A percentile compares a stretch with the other conserved stretches of the same genome.
Evolutionary conservation across 2,329 filamentous ascomycete genomes (phyloP).

Genomic region (Celoporthe dispersa): DNA sequence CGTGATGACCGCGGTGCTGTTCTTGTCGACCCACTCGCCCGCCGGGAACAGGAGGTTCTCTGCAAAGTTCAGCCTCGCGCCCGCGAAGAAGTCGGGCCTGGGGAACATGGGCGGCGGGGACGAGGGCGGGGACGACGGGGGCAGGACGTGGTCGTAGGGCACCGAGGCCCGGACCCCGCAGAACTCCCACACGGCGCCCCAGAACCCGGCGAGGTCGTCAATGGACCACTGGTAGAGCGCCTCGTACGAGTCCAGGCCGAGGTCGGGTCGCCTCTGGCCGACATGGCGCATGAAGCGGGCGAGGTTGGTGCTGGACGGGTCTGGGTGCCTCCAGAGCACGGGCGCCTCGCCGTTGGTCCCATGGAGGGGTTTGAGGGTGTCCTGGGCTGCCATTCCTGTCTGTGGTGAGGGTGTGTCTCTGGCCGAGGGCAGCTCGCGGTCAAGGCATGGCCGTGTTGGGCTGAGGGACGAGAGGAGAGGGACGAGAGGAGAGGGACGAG

Average conservation of each 20-base stretch:
- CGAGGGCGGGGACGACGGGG: slow-evolving; percentile 5
- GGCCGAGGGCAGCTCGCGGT: background rate
- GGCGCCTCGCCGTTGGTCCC: slow-evolving; percentile 39
- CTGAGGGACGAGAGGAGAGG: background rate
- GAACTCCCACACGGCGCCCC: slow-evolving; percentile 84
- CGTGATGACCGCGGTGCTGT: slow-evolving; percentile 74
- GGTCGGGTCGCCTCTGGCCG: slow-evolving; percentile 64
- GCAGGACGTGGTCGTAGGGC: slow-evolving; percentile 62
- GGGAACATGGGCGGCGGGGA: slow-evolving; percentile 71
- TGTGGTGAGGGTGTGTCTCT: background rate
- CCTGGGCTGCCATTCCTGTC: background rate
- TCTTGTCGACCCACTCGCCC: slow-evolving; percentile 57
- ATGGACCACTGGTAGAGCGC: slow-evolving; percentile 88
- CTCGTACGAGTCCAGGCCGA: slow-evolving; percentile 66
- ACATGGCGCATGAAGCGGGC: slow-evolving; percentile 72
- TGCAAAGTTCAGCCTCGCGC: slow-evolving; percentile 84
- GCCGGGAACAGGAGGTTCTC: slow-evolving; percentile 89
- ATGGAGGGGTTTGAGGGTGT: slow-evolving; percentile 25
- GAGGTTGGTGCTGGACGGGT: slow-evolving; percentile 71
- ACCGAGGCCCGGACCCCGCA: slow-evolving; percentile 74
- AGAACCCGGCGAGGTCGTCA: slow-evolving; percentile 75
- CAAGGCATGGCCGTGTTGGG: background rate
- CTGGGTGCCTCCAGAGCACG: slow-evolving; percentile 70
- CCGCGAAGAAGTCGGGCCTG: slow-evolving; percentile 82
- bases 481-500: background rate